phyloP scores from a whole-genome alignment of 371 early-diverging fungal genomes.

The Apophysomyces elegans region DNA sequence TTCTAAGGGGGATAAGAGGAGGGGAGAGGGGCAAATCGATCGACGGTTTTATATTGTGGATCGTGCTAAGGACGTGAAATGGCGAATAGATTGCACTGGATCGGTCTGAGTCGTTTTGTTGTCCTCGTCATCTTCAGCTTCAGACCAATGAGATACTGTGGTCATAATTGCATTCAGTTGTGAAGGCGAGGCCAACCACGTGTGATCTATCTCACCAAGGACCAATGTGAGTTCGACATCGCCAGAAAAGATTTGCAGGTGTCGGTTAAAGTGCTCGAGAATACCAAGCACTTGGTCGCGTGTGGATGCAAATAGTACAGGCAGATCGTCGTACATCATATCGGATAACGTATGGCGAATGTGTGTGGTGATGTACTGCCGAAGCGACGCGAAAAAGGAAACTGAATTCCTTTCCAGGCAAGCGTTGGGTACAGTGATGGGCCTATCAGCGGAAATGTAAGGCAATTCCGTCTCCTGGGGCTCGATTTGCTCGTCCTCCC shows the following conservation, averaged over 20 bases:
- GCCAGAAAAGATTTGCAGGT: constrained; percentile 10
- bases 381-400: constrained; percentile 20
- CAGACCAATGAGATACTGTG: constrained; percentile 15
- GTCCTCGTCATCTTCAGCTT: background rate
- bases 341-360: constrained; percentile 18
- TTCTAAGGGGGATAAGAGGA: background rate
- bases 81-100: constrained; percentile 16
- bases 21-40: too few relatives aligned
- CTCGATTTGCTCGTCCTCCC: background rate
- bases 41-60: constrained; percentile 6
- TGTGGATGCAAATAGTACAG: constrained; percentile 19
- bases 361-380: constrained; percentile 22
- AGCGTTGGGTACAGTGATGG: constrained; percentile 9
- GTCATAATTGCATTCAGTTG: constrained; percentile 17
- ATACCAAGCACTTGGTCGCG: constrained; percentile 19
- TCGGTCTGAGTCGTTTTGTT: background rate
- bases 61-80: constrained; percentile 22
- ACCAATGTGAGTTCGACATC: constrained; percentile 15
- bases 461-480: background rate
- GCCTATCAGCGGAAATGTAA: background rate
- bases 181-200: constrained; percentile 2
- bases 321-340: constrained; percentile 23
- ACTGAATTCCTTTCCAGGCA: constrained; percentile 20
- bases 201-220: constrained; percentile 6
- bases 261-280: constrained; percentile 21